Conservation (phyloP, 2,329 filamentous ascomycete genomes). For the Stromatinia cepivora region DNA sequence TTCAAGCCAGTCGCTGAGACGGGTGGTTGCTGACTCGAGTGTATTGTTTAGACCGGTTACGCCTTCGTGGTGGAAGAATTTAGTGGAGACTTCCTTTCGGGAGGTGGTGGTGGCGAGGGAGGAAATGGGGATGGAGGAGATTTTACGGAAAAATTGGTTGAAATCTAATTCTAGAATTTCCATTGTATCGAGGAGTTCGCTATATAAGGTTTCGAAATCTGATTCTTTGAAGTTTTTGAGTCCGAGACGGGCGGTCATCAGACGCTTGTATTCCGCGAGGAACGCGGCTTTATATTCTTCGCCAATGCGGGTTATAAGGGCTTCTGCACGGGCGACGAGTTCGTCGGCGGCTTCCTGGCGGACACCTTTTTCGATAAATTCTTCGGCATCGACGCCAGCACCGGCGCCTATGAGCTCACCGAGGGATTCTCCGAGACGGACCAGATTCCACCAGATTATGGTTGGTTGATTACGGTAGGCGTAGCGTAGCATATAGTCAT, state of each 20-base stretch:
- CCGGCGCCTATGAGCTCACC: conserved; percentile 86
- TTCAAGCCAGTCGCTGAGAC: conserved; percentile 78
- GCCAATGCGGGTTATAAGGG: conserved; percentile 74
- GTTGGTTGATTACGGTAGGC: conserved; percentile 91
- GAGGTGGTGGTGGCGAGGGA: conserved; percentile 65
- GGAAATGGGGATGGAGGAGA: conserved; percentile 62
- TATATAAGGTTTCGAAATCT: conserved; percentile 81
- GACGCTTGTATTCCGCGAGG: conserved; percentile 79
- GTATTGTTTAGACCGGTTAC: conserved; percentile 56
- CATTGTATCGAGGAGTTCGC: conserved; percentile 77
- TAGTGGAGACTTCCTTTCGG: conserved; percentile 62
- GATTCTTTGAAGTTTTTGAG: conserved; percentile 66
- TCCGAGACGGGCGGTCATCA: conserved; percentile 80
- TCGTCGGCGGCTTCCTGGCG: conserved; percentile 64
- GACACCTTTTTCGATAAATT: conserved; percentile 73
- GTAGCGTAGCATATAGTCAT: conserved; percentile 85
- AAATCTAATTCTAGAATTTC: conserved; percentile 86
- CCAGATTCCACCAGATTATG: conserved; percentile 98
- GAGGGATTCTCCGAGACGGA: conserved; percentile 83
- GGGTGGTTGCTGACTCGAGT: conserved; percentile 63
- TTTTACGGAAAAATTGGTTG: conserved; percentile 85
- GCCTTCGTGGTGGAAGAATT: conserved; percentile 81
- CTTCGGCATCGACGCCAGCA: conserved; percentile 65
- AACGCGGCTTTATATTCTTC: conserved; percentile 91
- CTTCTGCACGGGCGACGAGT: conserved; percentile 79